These are phyloP conservation scores for Raddia guianensis DNA, from an alignment of 176 grass and related monocot genomes.

Conservation along the genomic window DNA sequence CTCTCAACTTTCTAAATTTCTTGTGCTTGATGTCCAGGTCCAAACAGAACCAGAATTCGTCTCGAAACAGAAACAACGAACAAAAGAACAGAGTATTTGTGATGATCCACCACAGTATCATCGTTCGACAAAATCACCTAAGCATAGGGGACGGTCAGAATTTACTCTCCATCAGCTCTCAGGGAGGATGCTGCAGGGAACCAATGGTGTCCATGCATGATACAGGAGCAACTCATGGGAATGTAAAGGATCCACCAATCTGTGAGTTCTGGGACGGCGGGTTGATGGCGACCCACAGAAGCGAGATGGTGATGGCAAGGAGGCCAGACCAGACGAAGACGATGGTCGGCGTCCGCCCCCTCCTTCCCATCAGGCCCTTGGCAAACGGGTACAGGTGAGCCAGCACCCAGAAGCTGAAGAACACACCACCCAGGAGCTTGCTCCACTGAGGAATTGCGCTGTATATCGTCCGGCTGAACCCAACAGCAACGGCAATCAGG, in stretches of 20 bases:
- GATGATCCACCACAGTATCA: neutral
- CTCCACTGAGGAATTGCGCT: constrained; percentile 91
- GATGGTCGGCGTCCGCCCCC: constrained; percentile 82
- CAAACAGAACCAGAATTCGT: constrained; percentile 29
- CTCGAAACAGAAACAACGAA: constrained; percentile 39
- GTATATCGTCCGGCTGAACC: constrained; percentile 88
- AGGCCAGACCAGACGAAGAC: constrained; percentile 96
- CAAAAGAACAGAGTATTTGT: constrained; percentile 40
- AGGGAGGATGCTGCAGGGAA: neutral
- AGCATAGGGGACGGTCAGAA: constrained; percentile 14
- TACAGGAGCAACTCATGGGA: constrained; percentile 59
- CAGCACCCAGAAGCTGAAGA: constrained; percentile 99
- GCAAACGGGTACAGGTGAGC: constrained; percentile 94
- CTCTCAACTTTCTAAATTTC: neutral
- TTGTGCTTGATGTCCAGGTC: constrained; percentile 29
- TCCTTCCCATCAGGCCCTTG: constrained; percentile 88
- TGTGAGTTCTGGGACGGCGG: constrained; percentile 65
- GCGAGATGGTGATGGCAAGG: constrained; percentile 87
- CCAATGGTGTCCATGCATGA: neutral
- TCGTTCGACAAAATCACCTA: neutral
- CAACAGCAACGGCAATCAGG: constrained; percentile 77
- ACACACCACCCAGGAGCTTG: constrained; percentile 83
- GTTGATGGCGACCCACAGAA: constrained; percentile 92
- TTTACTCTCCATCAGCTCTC: neutral
- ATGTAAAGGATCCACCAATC: constrained; percentile 90